These are phyloP conservation scores for Sanghuangporus sanghuang DNA, from an alignment of 1,284 basidiomycete genomes.

Conservation along the genomic window DNA sequence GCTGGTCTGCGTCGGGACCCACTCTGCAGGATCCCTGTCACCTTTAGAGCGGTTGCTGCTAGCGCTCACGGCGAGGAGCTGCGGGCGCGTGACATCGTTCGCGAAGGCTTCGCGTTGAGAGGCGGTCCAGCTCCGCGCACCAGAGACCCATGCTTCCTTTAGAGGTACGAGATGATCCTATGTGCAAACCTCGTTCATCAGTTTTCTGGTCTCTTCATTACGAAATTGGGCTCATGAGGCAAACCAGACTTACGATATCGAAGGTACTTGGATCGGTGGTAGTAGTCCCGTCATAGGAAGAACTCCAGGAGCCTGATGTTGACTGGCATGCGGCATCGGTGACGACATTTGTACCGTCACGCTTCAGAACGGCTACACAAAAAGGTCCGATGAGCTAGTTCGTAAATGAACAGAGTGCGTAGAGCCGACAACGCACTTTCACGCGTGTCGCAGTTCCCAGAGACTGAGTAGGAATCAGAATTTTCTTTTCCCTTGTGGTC, in stretches of 20 bases:
- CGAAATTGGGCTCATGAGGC: neutral
- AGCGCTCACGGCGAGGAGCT: conserved; percentile 46
- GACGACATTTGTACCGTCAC: conserved; percentile 46
- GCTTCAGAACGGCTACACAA: conserved; percentile 41
- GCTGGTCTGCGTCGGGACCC: conserved; percentile 41
- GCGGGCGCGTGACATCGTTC: conserved; percentile 48
- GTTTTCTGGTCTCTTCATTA: neutral
- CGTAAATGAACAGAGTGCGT: neutral
- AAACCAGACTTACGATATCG: conserved; percentile 39
- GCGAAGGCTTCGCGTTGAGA: conserved; percentile 44
- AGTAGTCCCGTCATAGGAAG: conserved; percentile 42
- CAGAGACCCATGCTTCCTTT: conserved; percentile 52
- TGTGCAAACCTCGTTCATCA: neutral
- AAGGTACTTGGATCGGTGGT: conserved; percentile 41
- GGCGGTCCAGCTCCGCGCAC: conserved; percentile 43
- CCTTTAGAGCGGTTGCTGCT: conserved; percentile 36
- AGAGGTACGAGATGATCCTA: conserved; percentile 49
- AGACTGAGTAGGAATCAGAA: conserved; percentile 29
- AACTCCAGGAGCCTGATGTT: conserved; percentile 48
- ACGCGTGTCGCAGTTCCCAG: conserved; percentile 47
- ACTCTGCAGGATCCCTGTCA: conserved; percentile 39
- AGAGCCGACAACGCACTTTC: conserved; percentile 34
- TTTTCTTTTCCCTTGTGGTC: neutral
- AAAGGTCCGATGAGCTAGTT: conserved; percentile 3
- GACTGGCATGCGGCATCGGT: conserved; percentile 36